These are phyloP conservation scores for Fraxinus anomala DNA, from an alignment of 257 asterid species.

Conservation along the genomic window DNA sequence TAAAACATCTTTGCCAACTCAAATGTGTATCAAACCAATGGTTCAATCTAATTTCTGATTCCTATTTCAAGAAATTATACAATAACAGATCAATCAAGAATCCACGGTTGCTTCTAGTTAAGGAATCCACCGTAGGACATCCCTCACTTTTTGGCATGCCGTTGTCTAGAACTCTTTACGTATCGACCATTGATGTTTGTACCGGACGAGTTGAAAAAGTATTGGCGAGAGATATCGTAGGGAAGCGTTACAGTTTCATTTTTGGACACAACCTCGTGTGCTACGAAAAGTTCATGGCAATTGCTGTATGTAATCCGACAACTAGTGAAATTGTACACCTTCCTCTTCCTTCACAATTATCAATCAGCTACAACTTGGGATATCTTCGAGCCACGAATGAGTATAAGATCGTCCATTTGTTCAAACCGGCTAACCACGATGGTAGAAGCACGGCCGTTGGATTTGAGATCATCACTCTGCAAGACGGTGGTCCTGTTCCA, in stretches of 20 bases:
- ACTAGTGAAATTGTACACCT: conserved; percentile 15
- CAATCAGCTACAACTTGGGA: background rate
- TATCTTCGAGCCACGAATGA: conserved; percentile 7
- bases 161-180: conserved; percentile 2
- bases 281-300: background rate
- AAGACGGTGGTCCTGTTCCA: conserved; percentile 18
- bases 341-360: background rate
- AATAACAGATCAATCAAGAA: conserved; percentile 3
- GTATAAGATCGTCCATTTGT: conserved; percentile 9
- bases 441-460: background rate
- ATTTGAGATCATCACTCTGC: conserved; percentile 7
- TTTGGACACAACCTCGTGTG: conserved; percentile 1
- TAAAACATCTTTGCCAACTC: conserved; percentile 27
- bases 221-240: background rate
- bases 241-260: background rate
- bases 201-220: background rate
- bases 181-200: conserved; percentile 14
- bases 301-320: conserved; percentile 13
- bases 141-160: background rate
- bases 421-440: background rate
- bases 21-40: conserved; percentile 22
- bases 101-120: background rate
- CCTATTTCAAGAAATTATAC: conserved; percentile 21
- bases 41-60: conserved; percentile 13
- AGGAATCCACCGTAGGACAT: conserved; percentile 19